Conservation (phyloP, 2,329 filamentous ascomycete species). For the Knoxdaviesia capensis region DNA sequence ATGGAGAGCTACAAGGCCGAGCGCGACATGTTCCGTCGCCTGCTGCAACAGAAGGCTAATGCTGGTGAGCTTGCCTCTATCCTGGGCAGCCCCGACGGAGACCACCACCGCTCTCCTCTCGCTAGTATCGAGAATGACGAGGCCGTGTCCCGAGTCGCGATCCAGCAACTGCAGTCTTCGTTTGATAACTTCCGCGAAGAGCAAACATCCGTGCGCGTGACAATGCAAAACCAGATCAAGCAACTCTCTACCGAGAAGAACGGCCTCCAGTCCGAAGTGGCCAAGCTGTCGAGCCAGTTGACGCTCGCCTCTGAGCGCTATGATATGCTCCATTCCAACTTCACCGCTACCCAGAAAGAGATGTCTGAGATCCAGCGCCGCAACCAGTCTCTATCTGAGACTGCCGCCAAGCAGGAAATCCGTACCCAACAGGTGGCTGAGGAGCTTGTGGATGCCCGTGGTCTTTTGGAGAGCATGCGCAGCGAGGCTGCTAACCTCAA, state of each 20-base stretch:
- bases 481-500: conserved; percentile 86
- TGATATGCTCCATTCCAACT: conserved; percentile 79
- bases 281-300: conserved; percentile 61
- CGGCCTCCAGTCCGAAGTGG: conserved; percentile 62
- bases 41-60: conserved; percentile 54
- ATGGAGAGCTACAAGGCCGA: conserved; percentile 90
- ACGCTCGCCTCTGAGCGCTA: conserved; percentile 66
- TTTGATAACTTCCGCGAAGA: conserved; percentile 84
- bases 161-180: conserved; percentile 75
- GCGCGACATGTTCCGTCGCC: conserved; percentile 91
- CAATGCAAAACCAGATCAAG: conserved; percentile 70
- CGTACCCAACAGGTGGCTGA: conserved; percentile 82
- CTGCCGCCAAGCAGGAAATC: conserved; percentile 74
- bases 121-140: conserved; percentile 39
- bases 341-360: conserved; percentile 62
- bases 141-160: conserved; percentile 37
- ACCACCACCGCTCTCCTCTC: conserved; percentile 30
- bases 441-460: conserved; percentile 72
- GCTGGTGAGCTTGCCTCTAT: conserved; percentile 43
- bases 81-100: conserved; percentile 52
- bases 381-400: conserved; percentile 55
- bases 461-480: conserved; percentile 65
- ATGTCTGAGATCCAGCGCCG: conserved; percentile 76
- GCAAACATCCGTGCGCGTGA: conserved; percentile 58
- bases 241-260: conserved; percentile 66